Evolutionary conservation across 2,329 filamentous ascomycete species (phyloP).

Genomic region (Penicillium nordicum): DNA sequence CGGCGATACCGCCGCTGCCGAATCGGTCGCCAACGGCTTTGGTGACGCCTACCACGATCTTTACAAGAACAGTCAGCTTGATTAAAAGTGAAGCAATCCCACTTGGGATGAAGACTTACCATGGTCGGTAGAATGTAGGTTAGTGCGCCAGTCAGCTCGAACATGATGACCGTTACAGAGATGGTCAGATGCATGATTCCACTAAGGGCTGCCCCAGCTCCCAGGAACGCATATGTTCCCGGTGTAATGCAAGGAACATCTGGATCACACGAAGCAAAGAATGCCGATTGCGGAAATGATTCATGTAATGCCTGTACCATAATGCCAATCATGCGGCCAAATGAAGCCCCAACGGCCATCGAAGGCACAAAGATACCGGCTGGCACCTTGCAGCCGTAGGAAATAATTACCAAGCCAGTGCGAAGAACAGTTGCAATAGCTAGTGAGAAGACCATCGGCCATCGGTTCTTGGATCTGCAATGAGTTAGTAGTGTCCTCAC

Average conservation of each 20-base stretch:
- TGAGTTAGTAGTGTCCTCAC: conserved; percentile 7
- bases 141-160: conserved; percentile 92
- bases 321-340: conserved; percentile 91
- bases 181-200: conserved; percentile 99
- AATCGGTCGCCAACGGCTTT: conserved; percentile 89
- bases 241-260: conserved; percentile 96
- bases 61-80: conserved; percentile 1
- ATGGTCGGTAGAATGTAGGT: conserved; percentile 97
- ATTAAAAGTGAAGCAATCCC: too few species aligned
- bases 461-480: conserved; percentile 60
- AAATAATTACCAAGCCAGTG: conserved; percentile 83
- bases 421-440: conserved; percentile 76
- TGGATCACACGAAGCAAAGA: conserved; percentile 84
- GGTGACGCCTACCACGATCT: conserved; percentile 92
- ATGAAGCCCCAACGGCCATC: conserved; percentile 94
- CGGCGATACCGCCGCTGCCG: conserved; percentile 93
- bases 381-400: conserved; percentile 95
- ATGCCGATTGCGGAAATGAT: conserved; percentile 72
- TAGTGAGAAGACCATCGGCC: conserved; percentile 74
- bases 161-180: conserved; percentile 98
- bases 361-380: conserved; percentile 97
- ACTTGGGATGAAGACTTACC: conserved; percentile 44
- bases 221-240: conserved; percentile 93
- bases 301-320: conserved; percentile 87
- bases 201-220: conserved; percentile 83